Conservation (phyloP, 352 stramenopile genomes). For the Phytophthora vignae region DNA sequence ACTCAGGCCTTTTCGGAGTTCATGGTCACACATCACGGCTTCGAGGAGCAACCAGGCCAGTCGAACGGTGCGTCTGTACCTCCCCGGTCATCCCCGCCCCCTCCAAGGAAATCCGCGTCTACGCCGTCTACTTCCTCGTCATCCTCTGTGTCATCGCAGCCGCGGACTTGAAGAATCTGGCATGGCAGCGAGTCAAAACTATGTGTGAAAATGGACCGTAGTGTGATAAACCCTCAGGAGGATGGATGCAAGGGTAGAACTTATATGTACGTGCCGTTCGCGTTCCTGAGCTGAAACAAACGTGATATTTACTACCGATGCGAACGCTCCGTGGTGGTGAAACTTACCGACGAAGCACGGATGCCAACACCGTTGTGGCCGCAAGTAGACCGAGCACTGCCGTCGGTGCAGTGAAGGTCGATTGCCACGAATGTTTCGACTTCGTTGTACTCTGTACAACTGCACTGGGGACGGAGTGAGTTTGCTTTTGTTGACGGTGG, state of each 20-base stretch:
- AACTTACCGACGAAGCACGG: slow-evolving; percentile 32
- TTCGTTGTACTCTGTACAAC: slow-evolving; percentile 2
- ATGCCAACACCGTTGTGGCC: slow-evolving; percentile 36
- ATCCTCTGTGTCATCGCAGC: slow-evolving; percentile 32
- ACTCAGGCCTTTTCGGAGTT: slow-evolving; percentile 89
- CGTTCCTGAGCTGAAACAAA: slow-evolving; percentile 20
- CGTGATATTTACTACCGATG: slow-evolving; percentile 25
- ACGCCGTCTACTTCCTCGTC: slow-evolving; percentile 27
- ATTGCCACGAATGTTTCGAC: slow-evolving; percentile 5
- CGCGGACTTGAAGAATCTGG: slow-evolving; percentile 20
- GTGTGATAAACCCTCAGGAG: slow-evolving; percentile 19
- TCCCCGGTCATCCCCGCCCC: not conserved
- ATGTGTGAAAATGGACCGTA: slow-evolving; percentile 32
- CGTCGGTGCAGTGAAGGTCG: slow-evolving; percentile 20
- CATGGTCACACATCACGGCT: slow-evolving; percentile 83
- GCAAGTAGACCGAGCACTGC: slow-evolving; percentile 34
- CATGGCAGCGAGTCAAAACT: slow-evolving; percentile 8
- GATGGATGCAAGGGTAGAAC: slow-evolving; percentile 22
- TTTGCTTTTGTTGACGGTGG: slow-evolving; percentile 36
- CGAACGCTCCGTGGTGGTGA: not conserved
- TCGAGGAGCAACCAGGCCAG: slow-evolving; percentile 66
- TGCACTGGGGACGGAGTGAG: slow-evolving; percentile 3
- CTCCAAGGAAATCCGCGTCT: slow-evolving; percentile 24
- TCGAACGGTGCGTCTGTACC: slow-evolving; percentile 9
- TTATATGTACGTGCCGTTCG: slow-evolving; percentile 35